Conservation (phyloP, 345 rosid genomes). For the Draba incana region DNA sequence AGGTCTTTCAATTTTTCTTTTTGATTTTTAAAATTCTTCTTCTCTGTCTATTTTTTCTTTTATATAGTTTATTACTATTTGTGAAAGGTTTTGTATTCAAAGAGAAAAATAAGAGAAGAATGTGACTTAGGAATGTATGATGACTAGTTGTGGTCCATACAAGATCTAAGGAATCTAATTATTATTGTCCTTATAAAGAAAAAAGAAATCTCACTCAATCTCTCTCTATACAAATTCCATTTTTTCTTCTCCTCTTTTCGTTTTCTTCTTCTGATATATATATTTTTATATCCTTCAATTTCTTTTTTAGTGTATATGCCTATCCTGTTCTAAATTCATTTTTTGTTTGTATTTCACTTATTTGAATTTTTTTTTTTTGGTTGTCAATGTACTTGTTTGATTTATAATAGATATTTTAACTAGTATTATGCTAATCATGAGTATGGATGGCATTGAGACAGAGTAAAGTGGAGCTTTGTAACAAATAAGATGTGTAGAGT, state of each 20-base stretch:
- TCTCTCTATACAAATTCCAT: constrained; percentile 33
- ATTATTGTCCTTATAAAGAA: constrained; percentile 40
- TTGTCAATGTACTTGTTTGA: not conserved
- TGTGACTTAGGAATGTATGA: constrained; percentile 40
- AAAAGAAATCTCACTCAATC: constrained; percentile 39
- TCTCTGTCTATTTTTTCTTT: not conserved
- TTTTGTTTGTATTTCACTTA: constrained; percentile 11
- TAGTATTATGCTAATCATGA: constrained; percentile 14
- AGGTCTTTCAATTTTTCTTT: constrained; percentile 20
- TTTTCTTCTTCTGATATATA: not conserved
- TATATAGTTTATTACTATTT: constrained; percentile 9
- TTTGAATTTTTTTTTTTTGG: too few species aligned
- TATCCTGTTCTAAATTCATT: not conserved
- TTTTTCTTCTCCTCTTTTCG: constrained; percentile 16
- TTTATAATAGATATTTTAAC: not conserved
- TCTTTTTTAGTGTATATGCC: too few species aligned
- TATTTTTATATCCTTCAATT: too few species aligned
- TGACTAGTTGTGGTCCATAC: constrained; percentile 44
- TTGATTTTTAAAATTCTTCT: not conserved
- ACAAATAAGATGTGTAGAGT: constrained; percentile 29
- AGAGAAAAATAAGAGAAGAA: constrained; percentile 26
- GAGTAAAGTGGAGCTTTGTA: constrained; percentile 29
- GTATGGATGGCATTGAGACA: constrained; percentile 8
- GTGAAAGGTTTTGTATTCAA: constrained; percentile 13
- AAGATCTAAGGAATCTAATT: constrained; percentile 47